A percentile compares a stretch with the other conserved stretches of the same genome.
Evolutionary conservation across 352 stramenopile species (phyloP).

Genomic region (Globisporangium echinulatum): DNA sequence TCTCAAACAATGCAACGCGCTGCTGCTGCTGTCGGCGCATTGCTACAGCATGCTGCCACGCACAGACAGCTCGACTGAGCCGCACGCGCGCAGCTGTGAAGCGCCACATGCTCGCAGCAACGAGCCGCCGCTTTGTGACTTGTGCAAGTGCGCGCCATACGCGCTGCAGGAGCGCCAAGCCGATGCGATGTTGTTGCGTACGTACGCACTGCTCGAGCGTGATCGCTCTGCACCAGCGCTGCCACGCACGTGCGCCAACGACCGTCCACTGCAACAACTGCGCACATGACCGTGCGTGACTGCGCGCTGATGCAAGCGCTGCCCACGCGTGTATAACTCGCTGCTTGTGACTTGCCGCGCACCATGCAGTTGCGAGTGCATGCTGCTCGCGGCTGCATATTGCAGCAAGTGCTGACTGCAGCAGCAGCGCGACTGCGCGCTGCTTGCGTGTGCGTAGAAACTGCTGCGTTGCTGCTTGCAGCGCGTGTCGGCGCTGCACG

Average conservation of each 20-base stretch:
- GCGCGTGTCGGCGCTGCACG: not conserved
- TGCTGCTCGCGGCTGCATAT: not conserved
- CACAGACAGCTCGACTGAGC: not conserved
- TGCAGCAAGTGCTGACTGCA: not conserved
- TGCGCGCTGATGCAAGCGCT: not conserved
- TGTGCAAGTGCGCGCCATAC: conserved; percentile 12
- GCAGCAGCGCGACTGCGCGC: not conserved
- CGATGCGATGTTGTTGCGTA: not conserved
- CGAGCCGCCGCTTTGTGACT: conserved; percentile 16
- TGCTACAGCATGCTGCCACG: conserved; percentile 4
- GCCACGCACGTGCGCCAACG: conserved; percentile 6
- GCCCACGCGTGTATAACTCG: conserved; percentile 1
- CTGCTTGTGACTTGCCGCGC: not conserved
- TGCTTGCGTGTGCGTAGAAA: not conserved
- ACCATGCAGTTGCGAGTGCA: conserved; percentile 3
- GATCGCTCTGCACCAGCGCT: conserved; percentile 1
- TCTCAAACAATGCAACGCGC: not conserved
- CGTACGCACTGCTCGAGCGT: conserved; percentile 4
- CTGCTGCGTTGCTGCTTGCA: not conserved
- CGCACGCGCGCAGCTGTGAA: conserved; percentile 13
- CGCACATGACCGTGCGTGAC: not conserved
- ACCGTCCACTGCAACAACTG: not conserved
- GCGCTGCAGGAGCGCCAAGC: not conserved
- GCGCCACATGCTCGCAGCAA: conserved; percentile 16
- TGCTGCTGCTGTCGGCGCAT: not conserved